Evolutionary conservation across 257 asterid species (phyloP), one percentile per base, ranked within the genome.

Genomic region (Penstemon newberryi): DNA sequence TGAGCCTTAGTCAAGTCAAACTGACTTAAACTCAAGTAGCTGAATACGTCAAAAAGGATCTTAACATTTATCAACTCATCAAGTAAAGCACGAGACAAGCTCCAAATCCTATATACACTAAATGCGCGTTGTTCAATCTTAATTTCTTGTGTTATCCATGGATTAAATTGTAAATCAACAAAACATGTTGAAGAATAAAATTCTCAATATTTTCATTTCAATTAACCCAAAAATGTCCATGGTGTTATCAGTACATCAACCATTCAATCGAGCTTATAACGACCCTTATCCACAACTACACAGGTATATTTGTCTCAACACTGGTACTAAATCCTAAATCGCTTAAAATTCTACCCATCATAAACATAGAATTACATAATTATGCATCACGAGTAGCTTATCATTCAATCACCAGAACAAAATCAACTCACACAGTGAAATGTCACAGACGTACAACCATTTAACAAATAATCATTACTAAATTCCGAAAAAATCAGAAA

Each of bases 261-360:
- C 37, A 66, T 38, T 59, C 15, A 36, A 58, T 42, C 8, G n/a
- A 42, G n/a, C 33, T 45, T 8, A 5, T 9, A 33, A n/a, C 47
- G 5, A 70, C 37, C 62, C 70, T 60, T 51, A 59, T 65, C 76
- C 69, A 44, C 76, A 70, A 37, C 57, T 5, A 6, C 1, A 43
- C 25, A 9, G 46, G 39, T 13, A 39, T 18, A 47, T 19, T 8
- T 15, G 13, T 37, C 38, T 59, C n/a, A 3, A 42, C 52, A 60
- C 39, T 56, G 42, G 39, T 50, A 45, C 38, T 44, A 60, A 47
- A 41, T 13, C 54, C 15, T 55, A 43, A 63, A 8, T 33, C 9
- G 4, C 7, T 9, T 8, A 53, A 39, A 4, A 4, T 12, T 10
- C n/a, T 11, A 49, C 52, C 3, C 54, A 0, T 4, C 59, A 52